These are phyloP conservation scores for Boletus bicolor DNA, from an alignment of 768 basidiomycete genomes.

Conservation along the genomic window DNA sequence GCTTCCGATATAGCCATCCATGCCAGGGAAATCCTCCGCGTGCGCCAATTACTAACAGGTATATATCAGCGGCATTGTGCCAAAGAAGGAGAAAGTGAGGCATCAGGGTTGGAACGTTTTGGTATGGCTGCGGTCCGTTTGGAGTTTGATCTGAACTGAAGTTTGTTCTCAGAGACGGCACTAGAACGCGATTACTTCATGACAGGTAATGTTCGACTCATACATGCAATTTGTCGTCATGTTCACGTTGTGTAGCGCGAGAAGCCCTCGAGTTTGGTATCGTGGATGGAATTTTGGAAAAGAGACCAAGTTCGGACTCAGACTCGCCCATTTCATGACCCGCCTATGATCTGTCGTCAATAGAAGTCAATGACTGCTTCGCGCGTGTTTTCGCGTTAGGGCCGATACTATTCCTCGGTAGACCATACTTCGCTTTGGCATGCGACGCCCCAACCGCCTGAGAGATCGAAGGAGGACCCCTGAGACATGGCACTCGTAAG, in stretches of 20 bases:
- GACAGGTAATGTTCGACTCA: conserved; percentile 55
- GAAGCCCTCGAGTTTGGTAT: conserved; percentile 91
- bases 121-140: conserved; percentile 45
- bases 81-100: conserved; percentile 58
- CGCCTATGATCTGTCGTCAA: conserved; percentile 3
- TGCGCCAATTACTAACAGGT: conserved; percentile 75
- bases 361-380: conserved; percentile 13
- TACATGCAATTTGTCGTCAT: conserved; percentile 16
- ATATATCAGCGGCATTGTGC: conserved; percentile 90
- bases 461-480: conserved; percentile 3
- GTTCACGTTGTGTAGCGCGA: conserved; percentile 47
- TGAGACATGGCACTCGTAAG: conserved; percentile 16
- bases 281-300: conserved; percentile 88
- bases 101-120: conserved; percentile 69
- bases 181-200: conserved; percentile 95
- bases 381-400: conserved; percentile 9
- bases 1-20: conserved; percentile 98
- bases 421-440: not conserved
- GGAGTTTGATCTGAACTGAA: conserved; percentile 21
- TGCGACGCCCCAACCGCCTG: conserved; percentile 8
- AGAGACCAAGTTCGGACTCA: conserved; percentile 55
- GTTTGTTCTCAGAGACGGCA: conserved; percentile 61
- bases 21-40: conserved; percentile 91
- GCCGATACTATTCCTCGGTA: not conserved
- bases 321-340: conserved; percentile 23